These are phyloP conservation scores for Theobroma cacao DNA, from an alignment of 345 rosid genomes.

Conservation along the genomic window DNA sequence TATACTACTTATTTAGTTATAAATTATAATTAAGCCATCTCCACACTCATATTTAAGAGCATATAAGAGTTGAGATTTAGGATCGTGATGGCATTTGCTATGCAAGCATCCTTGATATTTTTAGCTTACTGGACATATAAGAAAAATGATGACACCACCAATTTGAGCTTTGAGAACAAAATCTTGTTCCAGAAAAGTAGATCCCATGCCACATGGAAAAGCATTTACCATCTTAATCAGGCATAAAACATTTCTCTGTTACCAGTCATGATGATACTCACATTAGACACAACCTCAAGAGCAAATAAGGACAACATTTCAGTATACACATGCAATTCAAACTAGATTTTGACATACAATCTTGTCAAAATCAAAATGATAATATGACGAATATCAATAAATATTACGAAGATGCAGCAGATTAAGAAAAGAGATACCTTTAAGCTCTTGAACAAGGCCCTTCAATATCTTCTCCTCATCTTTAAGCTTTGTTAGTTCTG, in stretches of 20 bases:
- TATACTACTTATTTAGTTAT: no score
- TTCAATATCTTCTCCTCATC: slow-evolving; percentile 73
- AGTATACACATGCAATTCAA: not conserved
- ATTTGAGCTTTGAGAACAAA: not conserved
- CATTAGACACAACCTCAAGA: not conserved
- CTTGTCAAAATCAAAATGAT: not conserved
- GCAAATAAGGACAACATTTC: not conserved
- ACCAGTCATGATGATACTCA: not conserved
- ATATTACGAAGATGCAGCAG: not conserved
- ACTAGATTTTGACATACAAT: not conserved
- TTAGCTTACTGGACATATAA: not conserved
- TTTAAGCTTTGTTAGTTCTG: slow-evolving; percentile 62
- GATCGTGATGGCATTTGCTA: not conserved
- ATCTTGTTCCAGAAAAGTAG: not conserved
- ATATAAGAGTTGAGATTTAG: not conserved
- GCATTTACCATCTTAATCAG: not conserved
- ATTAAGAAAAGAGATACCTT: slow-evolving; percentile 46
- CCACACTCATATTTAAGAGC: not conserved
- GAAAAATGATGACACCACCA: not conserved
- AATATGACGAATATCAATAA: not conserved
- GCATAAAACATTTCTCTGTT: not conserved
- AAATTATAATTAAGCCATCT: not conserved
- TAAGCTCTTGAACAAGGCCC: slow-evolving; percentile 71
- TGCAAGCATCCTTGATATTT: not conserved
- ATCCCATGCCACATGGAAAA: not conserved